These are phyloP conservation scores for Anthracocystis setariae DNA, from an alignment of 1,284 basidiomycete species.

Conservation along the genomic window DNA sequence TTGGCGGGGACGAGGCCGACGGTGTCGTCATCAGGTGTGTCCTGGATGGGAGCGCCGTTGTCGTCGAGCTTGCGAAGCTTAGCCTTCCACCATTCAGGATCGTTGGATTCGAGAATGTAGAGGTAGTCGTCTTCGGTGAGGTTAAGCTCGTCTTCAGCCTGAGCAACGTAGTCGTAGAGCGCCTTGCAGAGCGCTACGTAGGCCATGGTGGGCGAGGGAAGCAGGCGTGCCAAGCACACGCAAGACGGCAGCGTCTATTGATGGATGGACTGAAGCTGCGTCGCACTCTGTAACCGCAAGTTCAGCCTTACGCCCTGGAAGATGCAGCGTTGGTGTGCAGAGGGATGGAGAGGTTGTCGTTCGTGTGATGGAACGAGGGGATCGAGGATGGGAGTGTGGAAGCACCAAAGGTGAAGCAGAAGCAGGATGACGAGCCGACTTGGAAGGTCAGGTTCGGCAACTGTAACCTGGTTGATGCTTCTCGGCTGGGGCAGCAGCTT, in stretches of 20 bases:
- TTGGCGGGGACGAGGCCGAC: constrained; percentile 66
- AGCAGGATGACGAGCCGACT: not conserved
- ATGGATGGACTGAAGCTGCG: constrained; percentile 3
- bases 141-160: constrained; percentile 65
- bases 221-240: constrained; percentile 1
- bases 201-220: constrained; percentile 51
- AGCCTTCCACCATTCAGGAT: constrained; percentile 66
- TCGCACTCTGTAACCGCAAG: too few species aligned
- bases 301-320: too few species aligned
- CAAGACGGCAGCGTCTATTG: not conserved
- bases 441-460: constrained; percentile 11
- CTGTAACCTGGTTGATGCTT: not conserved
- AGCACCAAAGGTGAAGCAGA: not conserved
- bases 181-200: constrained; percentile 64
- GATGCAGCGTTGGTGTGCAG: not conserved
- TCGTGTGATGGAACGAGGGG: not conserved
- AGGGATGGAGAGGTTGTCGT: not conserved
- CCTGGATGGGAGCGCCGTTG: constrained; percentile 39
- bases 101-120: constrained; percentile 65
- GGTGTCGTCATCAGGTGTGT: constrained; percentile 35
- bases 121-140: constrained; percentile 63
- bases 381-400: not conserved
- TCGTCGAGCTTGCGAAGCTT: constrained; percentile 52
- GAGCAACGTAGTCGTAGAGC: constrained; percentile 66
- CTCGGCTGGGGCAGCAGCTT: constrained; percentile 5